phyloP scores from a whole-genome alignment of 495 filamentous ascomycete species.

The Penicillium desertorum region DNA sequence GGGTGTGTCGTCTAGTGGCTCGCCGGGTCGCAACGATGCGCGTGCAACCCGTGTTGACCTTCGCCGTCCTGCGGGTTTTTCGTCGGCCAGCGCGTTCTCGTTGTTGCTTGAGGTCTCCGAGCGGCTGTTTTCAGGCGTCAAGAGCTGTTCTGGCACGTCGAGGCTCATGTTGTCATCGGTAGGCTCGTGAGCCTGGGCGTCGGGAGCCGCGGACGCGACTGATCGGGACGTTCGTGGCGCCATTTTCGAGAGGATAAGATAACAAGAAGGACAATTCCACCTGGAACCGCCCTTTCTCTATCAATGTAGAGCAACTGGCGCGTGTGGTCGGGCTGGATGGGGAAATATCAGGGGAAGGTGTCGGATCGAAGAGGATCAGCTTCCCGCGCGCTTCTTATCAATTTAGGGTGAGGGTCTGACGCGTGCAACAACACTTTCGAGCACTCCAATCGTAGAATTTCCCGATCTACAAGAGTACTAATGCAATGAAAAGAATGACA shows the following conservation, averaged over 20 bases:
- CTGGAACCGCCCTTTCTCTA: slow-evolving; percentile 17
- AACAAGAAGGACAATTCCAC: slow-evolving; percentile 19
- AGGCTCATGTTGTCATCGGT: slow-evolving; percentile 40
- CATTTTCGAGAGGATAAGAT: slow-evolving; percentile 25
- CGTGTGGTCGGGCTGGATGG: slow-evolving; percentile 16
- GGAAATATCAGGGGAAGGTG: slow-evolving; percentile 29
- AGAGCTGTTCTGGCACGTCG: slow-evolving; percentile 46
- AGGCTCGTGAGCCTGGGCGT: slow-evolving; percentile 35
- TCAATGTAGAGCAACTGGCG: slow-evolving; percentile 15
- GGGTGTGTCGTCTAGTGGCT: slow-evolving; percentile 29
- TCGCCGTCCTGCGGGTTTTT: slow-evolving; percentile 39
- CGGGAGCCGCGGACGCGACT: slow-evolving; percentile 35
- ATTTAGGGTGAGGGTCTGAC: slow-evolving; percentile 34
- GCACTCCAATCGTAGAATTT: slow-evolving; percentile 3
- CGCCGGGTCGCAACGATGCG: slow-evolving; percentile 39
- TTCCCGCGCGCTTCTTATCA: slow-evolving; percentile 37
- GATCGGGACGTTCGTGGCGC: slow-evolving; percentile 30
- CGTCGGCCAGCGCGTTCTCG: slow-evolving; percentile 45
- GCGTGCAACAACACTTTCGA: slow-evolving; percentile 32
- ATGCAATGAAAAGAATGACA: slow-evolving; percentile 6
- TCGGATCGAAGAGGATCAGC: slow-evolving; percentile 28
- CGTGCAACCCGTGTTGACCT: slow-evolving; percentile 47
- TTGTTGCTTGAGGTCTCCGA: slow-evolving; percentile 53
- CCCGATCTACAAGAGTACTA: neutral
- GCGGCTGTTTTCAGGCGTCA: slow-evolving; percentile 49